A percentile compares a stretch with the other conserved stretches of the same genome.
These are phyloP conservation scores for Arxiozyma telluris DNA, from an alignment of 1,139 yeast species.

Conservation along the genomic window DNA sequence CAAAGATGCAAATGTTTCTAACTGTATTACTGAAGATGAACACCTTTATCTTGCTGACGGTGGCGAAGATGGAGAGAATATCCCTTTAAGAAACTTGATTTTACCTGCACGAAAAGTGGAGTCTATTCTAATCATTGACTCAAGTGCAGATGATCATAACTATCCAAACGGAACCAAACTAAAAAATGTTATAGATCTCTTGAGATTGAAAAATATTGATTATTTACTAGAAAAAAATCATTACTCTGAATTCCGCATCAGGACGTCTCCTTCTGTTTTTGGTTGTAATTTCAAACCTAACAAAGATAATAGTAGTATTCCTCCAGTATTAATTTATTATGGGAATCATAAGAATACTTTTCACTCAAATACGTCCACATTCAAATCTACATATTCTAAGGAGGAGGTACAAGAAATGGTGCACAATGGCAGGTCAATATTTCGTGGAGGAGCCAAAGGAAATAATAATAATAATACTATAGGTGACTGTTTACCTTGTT, in stretches of 20 bases:
- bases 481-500: slow-evolving; percentile 50
- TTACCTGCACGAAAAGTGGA: slow-evolving; percentile 46
- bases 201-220: slow-evolving; percentile 15
- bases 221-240: slow-evolving; percentile 3
- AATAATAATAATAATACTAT: slow-evolving; percentile 38
- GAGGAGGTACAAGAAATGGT: slow-evolving; percentile 40
- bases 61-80: slow-evolving; percentile 55
- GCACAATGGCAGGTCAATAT: slow-evolving; percentile 44
- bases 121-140: slow-evolving; percentile 53
- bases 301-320: slow-evolving; percentile 30
- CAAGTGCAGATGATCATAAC: slow-evolving; percentile 47
- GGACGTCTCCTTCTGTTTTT: slow-evolving; percentile 40
- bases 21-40: slow-evolving; percentile 20
- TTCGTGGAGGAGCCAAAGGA: slow-evolving; percentile 37
- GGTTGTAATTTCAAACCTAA: slow-evolving; percentile 41
- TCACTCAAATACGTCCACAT: slow-evolving; percentile 50
- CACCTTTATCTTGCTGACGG: slow-evolving; percentile 51
- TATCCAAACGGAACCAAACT: slow-evolving; percentile 63
- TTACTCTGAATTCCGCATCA: slow-evolving; percentile 3
- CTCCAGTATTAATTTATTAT: slow-evolving; percentile 46
- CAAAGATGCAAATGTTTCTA: slow-evolving; percentile 11
- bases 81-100: slow-evolving; percentile 54
- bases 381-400: slow-evolving; percentile 42
- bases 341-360: slow-evolving; percentile 39
- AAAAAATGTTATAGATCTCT: slow-evolving; percentile 26